Evolutionary conservation across 495 filamentous ascomycete genomes (phyloP).

Genomic region (Podospora appendiculata): DNA sequence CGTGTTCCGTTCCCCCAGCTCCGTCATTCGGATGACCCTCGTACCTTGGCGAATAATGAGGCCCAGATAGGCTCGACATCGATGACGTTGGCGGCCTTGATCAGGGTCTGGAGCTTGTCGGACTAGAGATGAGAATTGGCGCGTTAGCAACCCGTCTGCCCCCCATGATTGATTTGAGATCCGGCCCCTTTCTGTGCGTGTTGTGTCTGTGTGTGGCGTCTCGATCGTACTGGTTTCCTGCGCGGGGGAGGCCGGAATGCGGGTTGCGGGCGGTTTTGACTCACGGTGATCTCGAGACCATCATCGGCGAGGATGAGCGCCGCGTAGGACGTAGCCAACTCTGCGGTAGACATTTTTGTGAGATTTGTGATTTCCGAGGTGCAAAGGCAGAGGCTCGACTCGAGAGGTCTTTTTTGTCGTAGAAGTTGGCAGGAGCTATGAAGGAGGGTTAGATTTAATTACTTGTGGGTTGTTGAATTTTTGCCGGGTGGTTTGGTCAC

Average conservation of each 20-base stretch:
- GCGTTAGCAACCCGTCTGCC: too few relatives aligned
- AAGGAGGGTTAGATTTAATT: slow-evolving; percentile 22
- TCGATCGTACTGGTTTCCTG: not conserved
- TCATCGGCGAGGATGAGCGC: slow-evolving; percentile 99
- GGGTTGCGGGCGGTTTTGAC: slow-evolving; percentile 24
- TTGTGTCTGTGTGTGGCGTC: not conserved
- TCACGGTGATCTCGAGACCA: slow-evolving; percentile 91
- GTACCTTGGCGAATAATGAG: slow-evolving; percentile 94
- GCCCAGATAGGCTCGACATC: slow-evolving; percentile 99
- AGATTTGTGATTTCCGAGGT: slow-evolving; percentile 21
- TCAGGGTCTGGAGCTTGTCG: slow-evolving; percentile 88
- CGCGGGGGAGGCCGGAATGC: too few relatives aligned
- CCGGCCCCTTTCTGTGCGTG: not conserved
- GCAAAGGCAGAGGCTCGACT: slow-evolving; percentile 23
- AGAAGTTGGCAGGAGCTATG: slow-evolving; percentile 16
- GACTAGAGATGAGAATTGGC: slow-evolving; percentile 46
- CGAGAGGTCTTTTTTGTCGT: slow-evolving; percentile 19
- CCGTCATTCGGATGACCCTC: not conserved
- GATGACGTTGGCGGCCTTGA: slow-evolving; percentile 77
- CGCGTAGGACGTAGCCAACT: slow-evolving; percentile 95
- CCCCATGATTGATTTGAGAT: too few relatives aligned
- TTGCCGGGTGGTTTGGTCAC: slow-evolving; percentile 17
- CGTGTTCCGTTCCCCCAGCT: not conserved
- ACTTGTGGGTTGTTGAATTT: slow-evolving; percentile 19
- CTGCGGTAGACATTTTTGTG: slow-evolving; percentile 81